Percentiles rank a stretch among this genome's conserved stretches.
phyloP scores from a whole-genome alignment of 441 rosid species.

The Francoa sonchifolia region DNA sequence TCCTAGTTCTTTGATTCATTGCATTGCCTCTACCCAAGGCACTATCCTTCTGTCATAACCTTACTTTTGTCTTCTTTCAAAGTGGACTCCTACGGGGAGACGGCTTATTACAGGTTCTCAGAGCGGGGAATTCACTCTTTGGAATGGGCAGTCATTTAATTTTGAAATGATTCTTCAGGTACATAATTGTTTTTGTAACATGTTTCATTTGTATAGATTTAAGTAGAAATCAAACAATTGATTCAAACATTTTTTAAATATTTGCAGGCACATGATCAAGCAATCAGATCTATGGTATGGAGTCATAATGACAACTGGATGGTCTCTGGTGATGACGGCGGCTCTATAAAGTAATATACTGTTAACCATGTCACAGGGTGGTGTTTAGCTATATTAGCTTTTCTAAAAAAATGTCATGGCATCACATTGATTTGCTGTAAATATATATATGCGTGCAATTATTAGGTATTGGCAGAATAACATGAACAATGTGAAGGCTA shows the following conservation, averaged over 20 bases:
- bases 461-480: conserved; percentile 95
- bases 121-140: conserved; percentile 93
- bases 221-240: conserved; percentile 6
- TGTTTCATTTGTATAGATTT: conserved; percentile 6
- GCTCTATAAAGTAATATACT: conserved; percentile 63
- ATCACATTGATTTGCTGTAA: not conserved
- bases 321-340: conserved; percentile 99
- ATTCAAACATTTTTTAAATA: conserved; percentile 11
- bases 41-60: conserved; percentile 6
- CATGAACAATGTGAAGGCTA: conserved; percentile 94
- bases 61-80: conserved; percentile 21
- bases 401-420: not conserved
- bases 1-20: too few relatives aligned
- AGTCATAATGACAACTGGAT: conserved; percentile 96
- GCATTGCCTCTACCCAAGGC: too few relatives aligned
- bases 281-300: conserved; percentile 96
- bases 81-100: conserved; percentile 98
- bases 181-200: conserved; percentile 3
- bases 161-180: conserved; percentile 99
- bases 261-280: conserved; percentile 97
- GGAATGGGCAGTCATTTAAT: conserved; percentile 98
- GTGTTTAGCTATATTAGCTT: conserved; percentile 1
- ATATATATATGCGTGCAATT: conserved; percentile 3
- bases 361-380: not conserved
- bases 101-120: conserved; percentile 95